These are phyloP conservation scores for Orbilia quercus DNA, from an alignment of 2,329 filamentous ascomycete genomes.

Conservation along the genomic window DNA sequence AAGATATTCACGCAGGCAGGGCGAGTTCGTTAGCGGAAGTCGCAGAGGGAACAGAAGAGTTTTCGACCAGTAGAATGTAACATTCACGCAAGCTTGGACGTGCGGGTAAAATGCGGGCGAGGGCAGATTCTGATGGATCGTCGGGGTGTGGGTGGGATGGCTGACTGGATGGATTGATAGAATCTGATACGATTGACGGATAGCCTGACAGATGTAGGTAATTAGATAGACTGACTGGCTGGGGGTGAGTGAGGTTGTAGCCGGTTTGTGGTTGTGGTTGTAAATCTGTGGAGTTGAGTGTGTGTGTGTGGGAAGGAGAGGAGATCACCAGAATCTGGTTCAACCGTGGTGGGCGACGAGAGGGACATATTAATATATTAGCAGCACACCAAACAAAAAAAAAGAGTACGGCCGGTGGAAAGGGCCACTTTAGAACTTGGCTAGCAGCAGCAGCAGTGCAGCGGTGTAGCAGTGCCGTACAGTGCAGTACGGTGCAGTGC, in stretches of 20 bases:
- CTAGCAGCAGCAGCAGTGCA: too few species aligned
- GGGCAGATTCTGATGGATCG: too few species aligned
- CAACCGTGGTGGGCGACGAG: slow-evolving; percentile 53
- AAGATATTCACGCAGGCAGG: slow-evolving; percentile 8
- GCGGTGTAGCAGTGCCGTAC: too few species aligned
- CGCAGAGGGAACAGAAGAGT: slow-evolving; percentile 56
- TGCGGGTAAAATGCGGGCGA: slow-evolving; percentile 46
- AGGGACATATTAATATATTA: slow-evolving; percentile 56
- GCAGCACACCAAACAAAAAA: slow-evolving; percentile 10
- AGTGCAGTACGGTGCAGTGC: slow-evolving; percentile 21
- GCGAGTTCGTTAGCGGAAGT: slow-evolving; percentile 43
- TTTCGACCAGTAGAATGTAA: slow-evolving; percentile 55
- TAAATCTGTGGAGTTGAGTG: slow-evolving; percentile 41
- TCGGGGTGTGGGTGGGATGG: too few species aligned
- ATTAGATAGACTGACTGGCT: slow-evolving; percentile 52
- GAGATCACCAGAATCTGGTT: slow-evolving; percentile 53
- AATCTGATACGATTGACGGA: slow-evolving; percentile 17
- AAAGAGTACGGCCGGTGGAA: too few species aligned
- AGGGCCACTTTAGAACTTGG: too few species aligned
- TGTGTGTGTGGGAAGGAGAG: slow-evolving; percentile 31
- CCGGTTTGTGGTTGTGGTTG: slow-evolving; percentile 34
- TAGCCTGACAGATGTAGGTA: slow-evolving; percentile 5
- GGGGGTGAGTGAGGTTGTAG: slow-evolving; percentile 27
- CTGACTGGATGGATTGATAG: not conserved
- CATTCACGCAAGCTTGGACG: slow-evolving; percentile 51